A percentile compares a stretch with the other conserved stretches of the same genome.
Evolutionary conservation across 2,329 filamentous ascomycete species (phyloP).

Genomic region (Ambrosiella cleistominuta): DNA sequence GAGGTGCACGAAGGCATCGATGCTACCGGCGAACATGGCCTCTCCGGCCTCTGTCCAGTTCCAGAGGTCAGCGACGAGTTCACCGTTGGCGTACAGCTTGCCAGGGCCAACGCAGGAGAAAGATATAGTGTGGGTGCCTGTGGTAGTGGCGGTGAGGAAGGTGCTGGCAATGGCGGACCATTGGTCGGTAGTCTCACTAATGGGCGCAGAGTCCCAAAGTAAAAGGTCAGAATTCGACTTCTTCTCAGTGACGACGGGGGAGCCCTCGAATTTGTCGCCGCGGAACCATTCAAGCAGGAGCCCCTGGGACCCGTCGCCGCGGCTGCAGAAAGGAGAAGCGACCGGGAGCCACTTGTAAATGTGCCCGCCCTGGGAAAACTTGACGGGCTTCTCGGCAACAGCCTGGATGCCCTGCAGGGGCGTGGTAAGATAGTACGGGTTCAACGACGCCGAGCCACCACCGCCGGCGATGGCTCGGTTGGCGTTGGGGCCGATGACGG

Average conservation of each 20-base stretch:
- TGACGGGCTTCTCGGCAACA: constrained; percentile 35
- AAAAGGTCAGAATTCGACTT: constrained; percentile 49
- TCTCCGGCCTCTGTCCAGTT: constrained; percentile 52
- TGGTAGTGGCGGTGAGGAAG: constrained; percentile 37
- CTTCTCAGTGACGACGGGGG: constrained; percentile 37
- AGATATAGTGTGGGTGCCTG: constrained; percentile 46
- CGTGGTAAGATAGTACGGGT: constrained; percentile 50
- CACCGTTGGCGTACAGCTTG: constrained; percentile 40
- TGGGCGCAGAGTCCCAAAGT: constrained; percentile 51
- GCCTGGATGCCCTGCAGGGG: constrained; percentile 45
- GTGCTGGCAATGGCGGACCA: constrained; percentile 49
- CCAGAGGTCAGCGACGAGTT: constrained; percentile 46
- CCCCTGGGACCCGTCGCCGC: constrained; percentile 37
- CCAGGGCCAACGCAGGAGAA: constrained; percentile 52
- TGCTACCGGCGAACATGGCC: constrained; percentile 52
- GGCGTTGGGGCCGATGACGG: constrained; percentile 50
- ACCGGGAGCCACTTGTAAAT: constrained; percentile 49
- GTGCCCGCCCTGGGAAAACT: constrained; percentile 44
- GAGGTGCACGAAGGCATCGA: constrained; percentile 44
- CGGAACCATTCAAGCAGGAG: constrained; percentile 47
- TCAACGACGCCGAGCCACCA: constrained; percentile 49
- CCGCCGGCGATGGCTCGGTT: constrained; percentile 50
- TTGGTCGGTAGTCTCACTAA: constrained; percentile 39
- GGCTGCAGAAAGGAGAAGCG: constrained; percentile 40
- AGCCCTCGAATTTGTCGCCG: constrained; percentile 43